Base-by-base conservation (phyloP, 2,329 filamentous ascomycete species). In the Colletotrichum kahawae region DNA sequence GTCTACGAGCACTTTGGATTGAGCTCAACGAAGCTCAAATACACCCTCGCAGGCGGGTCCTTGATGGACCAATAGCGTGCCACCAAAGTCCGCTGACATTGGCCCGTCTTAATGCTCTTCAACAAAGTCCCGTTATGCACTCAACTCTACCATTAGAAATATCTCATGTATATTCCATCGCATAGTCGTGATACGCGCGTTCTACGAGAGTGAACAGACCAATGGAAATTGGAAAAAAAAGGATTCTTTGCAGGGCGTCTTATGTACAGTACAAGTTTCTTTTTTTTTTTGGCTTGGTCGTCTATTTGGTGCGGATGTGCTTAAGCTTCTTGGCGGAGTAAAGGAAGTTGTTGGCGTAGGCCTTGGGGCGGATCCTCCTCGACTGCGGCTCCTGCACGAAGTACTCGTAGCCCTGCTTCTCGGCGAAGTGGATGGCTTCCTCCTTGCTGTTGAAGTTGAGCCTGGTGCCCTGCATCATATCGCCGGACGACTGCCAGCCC, bases 401-500 rank as follows among this genome's bases (percentile, higher is more conserved):
- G 86, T 98, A 99, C 84, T 99, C 96, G 84, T 99, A 99, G 43
- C 97, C 97, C 86, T 99, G 97, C 91, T 98, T 99, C 88, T 98
- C 94, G 29, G 97, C 97, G 82, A 99, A 99, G 74, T 90, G 88
- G 81, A 99, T 96, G 78, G 97, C 97, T 80, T 98, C 96, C 84
- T 98, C 95, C 89, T 98, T 98, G 80, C 89, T 90, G 85, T 94
- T 94, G 90, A 99, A 99, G 85, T 93, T 93, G 81, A 99, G 86
- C 83, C 95, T 92, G 64, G 95, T 98, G 82, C 95, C 96, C 85
- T 99, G 96, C 95, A 99, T 97, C 83, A 92, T 92, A 85, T 99
- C 97, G 71, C 91, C 96, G 21, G 95, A 97, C 29, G 96, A 98
- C 84, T 98, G 96, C 97, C 97, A 99, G 76, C 97, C 97, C 92